These are phyloP conservation scores for Parathielavia hyrcaniae DNA, from an alignment of 495 filamentous ascomycete genomes.

Conservation along the genomic window DNA sequence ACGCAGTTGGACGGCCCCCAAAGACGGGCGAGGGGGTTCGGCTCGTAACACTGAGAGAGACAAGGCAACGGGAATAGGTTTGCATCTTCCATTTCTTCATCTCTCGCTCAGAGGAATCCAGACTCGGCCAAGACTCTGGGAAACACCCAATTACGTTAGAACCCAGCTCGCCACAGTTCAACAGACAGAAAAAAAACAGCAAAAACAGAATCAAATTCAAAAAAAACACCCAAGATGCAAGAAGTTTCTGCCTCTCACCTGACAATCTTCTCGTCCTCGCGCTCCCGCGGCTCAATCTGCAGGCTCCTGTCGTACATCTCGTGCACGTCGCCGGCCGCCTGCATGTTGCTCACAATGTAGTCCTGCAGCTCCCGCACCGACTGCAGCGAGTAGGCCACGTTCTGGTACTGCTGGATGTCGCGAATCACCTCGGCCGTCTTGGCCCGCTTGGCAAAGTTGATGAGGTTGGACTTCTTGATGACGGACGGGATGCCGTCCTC, in stretches of 20 bases:
- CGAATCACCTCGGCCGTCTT: constrained; percentile 97
- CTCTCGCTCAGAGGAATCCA: constrained; percentile 38
- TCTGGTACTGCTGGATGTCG: constrained; percentile 97
- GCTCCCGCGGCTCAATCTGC: constrained; percentile 84
- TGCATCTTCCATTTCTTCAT: background rate
- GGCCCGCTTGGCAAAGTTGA: constrained; percentile 96
- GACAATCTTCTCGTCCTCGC: constrained; percentile 80
- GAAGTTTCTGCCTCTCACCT: constrained; percentile 44
- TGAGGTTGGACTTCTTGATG: constrained; percentile 88
- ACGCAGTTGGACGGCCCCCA: too few species aligned
- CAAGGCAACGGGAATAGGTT: background rate
- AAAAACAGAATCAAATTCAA: background rate
- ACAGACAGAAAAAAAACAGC: background rate
- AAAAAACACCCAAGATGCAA: background rate
- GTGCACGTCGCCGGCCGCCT: constrained; percentile 83
- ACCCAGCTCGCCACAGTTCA: background rate
- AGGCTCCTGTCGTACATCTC: constrained; percentile 98
- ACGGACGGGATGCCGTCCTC: constrained; percentile 95
- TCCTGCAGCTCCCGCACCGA: constrained; percentile 89
- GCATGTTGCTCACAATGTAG: constrained; percentile 93
- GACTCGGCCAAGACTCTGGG: constrained; percentile 44
- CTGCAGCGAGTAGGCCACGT: constrained; percentile 84
- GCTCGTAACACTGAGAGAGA: background rate
- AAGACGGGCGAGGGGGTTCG: background rate
- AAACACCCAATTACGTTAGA: constrained; percentile 8